Evolutionary conservation across 495 filamentous ascomycete species (phyloP).

Genomic region (Trichoderma virens): DNA sequence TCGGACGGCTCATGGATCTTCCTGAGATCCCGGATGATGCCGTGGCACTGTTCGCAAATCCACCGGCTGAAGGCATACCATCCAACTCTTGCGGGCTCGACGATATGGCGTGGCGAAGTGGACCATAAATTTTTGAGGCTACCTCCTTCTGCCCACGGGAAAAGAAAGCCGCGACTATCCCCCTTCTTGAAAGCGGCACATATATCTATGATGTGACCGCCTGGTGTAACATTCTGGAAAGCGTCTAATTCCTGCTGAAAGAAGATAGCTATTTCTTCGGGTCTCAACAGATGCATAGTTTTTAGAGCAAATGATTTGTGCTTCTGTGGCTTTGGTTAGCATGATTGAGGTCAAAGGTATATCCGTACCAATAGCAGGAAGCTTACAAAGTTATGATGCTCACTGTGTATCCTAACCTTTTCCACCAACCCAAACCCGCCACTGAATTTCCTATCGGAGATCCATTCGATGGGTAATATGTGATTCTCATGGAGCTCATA

Average conservation of each 20-base stretch:
- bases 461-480: neutral
- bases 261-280: neutral
- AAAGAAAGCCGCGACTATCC: neutral
- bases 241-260: neutral
- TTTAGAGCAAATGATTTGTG: neutral
- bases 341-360: neutral
- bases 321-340: neutral
- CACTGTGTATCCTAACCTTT: neutral
- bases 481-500: neutral
- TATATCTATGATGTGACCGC: neutral
- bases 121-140: neutral
- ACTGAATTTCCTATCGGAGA: neutral
- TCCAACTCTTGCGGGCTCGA: neutral
- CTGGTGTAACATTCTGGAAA: neutral
- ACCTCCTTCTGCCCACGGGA: neutral
- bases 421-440: neutral
- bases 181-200: neutral
- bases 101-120: neutral
- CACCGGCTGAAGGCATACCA: neutral
- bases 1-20: neutral
- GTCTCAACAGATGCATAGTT: neutral
- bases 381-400: neutral
- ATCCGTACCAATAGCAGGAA: neutral
- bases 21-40: neutral
- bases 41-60: neutral